Percentiles rank a stretch among this genome's conserved stretches.
Evolutionary conservation across 306 rosid genomes (phyloP).

Genomic region (Pyrus betulifolia): DNA sequence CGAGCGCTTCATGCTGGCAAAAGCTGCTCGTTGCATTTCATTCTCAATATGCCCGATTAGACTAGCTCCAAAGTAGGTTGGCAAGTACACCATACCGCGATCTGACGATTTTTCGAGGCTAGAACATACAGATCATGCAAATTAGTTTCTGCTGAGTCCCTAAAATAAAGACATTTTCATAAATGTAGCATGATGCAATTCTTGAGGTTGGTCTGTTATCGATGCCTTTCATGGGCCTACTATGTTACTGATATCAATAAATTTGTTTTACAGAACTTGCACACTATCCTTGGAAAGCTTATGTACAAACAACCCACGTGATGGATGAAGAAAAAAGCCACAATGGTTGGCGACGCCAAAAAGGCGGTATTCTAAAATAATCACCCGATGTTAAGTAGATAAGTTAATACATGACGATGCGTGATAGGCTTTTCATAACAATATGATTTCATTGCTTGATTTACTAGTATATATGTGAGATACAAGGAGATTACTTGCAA

Average conservation of each 20-base stretch:
- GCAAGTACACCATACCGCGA: background rate
- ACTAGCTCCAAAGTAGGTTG: constrained; percentile 65
- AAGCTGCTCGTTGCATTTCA: constrained; percentile 96
- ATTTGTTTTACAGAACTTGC: background rate
- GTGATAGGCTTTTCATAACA: too few relatives aligned
- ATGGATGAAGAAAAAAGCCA: background rate
- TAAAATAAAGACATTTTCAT: background rate
- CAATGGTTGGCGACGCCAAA: background rate
- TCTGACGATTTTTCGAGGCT: background rate
- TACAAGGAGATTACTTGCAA: too few relatives aligned
- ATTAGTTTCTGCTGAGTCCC: background rate
- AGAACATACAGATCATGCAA: background rate
- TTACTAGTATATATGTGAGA: too few relatives aligned
- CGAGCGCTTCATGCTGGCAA: constrained; percentile 86
- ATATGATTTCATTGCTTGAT: too few relatives aligned
- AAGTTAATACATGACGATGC: too few relatives aligned
- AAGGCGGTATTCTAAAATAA: too few relatives aligned
- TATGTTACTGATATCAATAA: too few relatives aligned
- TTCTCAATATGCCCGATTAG: constrained; percentile 80
- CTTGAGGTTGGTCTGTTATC: background rate
- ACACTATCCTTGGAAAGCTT: too few relatives aligned
- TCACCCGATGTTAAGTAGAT: too few relatives aligned
- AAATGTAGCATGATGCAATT: background rate
- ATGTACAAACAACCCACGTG: background rate
- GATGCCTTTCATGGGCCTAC: background rate